Evolutionary conservation across 1,284 basidiomycete genomes (phyloP), one percentile per base, ranked within the genome.

Genomic region (Wallemia hederae): DNA sequence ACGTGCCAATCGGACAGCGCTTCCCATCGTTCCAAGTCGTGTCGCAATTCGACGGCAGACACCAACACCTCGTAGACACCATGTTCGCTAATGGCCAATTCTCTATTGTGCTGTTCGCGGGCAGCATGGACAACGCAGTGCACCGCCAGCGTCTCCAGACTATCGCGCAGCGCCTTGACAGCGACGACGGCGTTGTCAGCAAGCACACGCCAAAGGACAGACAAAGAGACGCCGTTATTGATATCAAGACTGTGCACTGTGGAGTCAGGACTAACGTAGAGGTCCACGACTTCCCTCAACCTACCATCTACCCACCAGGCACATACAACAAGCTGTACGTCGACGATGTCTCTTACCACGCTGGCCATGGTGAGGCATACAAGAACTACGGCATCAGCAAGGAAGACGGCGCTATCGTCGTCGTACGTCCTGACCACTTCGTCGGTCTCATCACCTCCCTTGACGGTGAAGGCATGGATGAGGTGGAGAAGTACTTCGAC

Each of bases 321-420:
- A 64, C 49, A 22, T 63, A 61, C 59, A 60, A 61, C n/a, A 64
- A 62, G 28, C 61, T 69, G 22, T 69, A 66, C 62, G 62, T 62
- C 60, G 69, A 70, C 61, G 69, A 70, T 59, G 62, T 64, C 56
- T 64, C 63, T 1, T 65, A 66, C 60, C 67, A 70, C 62, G 62
- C 63, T 31, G 70, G 70, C 31, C 66, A 70, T 60, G 69, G 69
- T 34, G 64, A 69, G n/a, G 67, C 69, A 9, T 71, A 71, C 65
- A 65, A 66, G 56, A 65, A 66, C 17, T 71, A 69, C 62, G 70
- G 69, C 29, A 68, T 71, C 60, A 62, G 66, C 28, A 65, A 67
- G 7, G 66, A 68, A 26, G 65, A 65, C 24, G 70, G 70, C 2
- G 67, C 66, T 22, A 64, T 70, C 33, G 63, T 71, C 7, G 64